These are phyloP conservation scores for Aleurites moluccanus DNA, from an alignment of 441 rosid species.

Conservation along the genomic window DNA sequence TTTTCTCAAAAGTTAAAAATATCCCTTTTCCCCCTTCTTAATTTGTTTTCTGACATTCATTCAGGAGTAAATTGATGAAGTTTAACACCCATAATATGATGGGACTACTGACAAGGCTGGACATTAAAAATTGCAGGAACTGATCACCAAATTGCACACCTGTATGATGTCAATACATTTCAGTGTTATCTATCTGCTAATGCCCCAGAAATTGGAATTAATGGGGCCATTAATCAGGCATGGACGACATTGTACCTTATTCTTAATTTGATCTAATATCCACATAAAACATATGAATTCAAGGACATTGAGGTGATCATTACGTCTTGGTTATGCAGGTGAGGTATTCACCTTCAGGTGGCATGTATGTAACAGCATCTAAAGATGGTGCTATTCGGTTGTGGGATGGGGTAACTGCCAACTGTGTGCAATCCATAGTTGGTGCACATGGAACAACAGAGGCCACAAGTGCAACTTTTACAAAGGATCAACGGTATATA, in stretches of 20 bases:
- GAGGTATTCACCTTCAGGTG: conserved; percentile 77
- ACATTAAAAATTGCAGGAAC: conserved; percentile 53
- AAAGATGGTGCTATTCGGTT: conserved; percentile 80
- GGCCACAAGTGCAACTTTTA: conserved; percentile 70
- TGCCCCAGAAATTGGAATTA: conserved; percentile 53
- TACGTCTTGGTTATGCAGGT: conserved; percentile 47
- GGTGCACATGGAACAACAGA: conserved; percentile 75
- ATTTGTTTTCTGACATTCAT: conserved; percentile 6
- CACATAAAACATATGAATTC: conserved; percentile 9
- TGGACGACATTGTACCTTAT: conserved; percentile 5
- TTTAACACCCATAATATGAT: conserved; percentile 5
- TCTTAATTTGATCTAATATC: neutral
- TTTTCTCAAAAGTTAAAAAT: neutral
- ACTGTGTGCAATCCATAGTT: conserved; percentile 58
- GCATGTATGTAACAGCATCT: conserved; percentile 78
- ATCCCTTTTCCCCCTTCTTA: neutral
- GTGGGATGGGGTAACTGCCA: conserved; percentile 75
- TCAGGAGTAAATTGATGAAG: neutral
- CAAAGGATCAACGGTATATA: conserved; percentile 75
- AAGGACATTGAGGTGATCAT: conserved; percentile 10
- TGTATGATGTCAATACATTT: conserved; percentile 81
- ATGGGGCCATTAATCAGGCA: conserved; percentile 90
- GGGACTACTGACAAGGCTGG: conserved; percentile 27
- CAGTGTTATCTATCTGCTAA: conserved; percentile 72
- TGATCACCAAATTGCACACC: conserved; percentile 76